Percentiles rank a stretch among this genome's conserved stretches.
Evolutionary conservation across 345 rosid species (phyloP).

Genomic region (Microcos paniculata): DNA sequence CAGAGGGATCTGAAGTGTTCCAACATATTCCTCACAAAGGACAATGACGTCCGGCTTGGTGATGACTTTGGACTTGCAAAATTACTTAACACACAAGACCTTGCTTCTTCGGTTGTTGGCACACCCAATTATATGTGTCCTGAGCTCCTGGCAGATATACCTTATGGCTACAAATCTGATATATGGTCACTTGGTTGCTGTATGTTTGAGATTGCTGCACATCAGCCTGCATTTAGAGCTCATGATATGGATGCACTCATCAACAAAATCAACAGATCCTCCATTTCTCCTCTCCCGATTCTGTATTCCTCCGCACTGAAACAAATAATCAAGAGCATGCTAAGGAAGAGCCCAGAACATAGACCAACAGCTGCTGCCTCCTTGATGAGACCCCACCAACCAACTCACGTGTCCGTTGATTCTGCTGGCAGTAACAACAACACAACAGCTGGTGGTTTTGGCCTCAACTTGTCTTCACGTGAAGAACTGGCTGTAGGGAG

Average conservation of each 20-base stretch:
- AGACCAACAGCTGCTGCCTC: conserved; percentile 82
- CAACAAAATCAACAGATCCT: conserved; percentile 87
- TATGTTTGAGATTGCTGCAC: conserved; percentile 93
- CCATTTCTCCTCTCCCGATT: conserved; percentile 91
- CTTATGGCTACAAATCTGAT: conserved; percentile 94
- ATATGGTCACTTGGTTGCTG: conserved; percentile 99
- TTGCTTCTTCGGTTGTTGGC: conserved; percentile 87
- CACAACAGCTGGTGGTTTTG: conserved; percentile 22
- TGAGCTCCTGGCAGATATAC: conserved; percentile 84
- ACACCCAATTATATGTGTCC: conserved; percentile 96
- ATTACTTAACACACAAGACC: conserved; percentile 80
- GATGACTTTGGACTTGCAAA: conserved; percentile 97
- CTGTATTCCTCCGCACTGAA: conserved; percentile 85
- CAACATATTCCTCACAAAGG: conserved; percentile 87
- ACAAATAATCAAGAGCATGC: conserved; percentile 89
- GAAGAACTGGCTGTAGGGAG: too few relatives aligned
- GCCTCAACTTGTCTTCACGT: too few relatives aligned
- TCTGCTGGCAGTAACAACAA: conserved; percentile 11
- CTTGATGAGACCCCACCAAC: too few relatives aligned
- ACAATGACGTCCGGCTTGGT: conserved; percentile 83
- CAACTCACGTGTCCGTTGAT: conserved; percentile 38
- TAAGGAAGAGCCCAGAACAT: conserved; percentile 79
- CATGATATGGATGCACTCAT: conserved; percentile 84
- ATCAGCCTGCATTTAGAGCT: conserved; percentile 94
- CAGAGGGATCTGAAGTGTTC: conserved; percentile 99